These are phyloP conservation scores for Macaranga tanarius DNA, from an alignment of 441 rosid species.

Conservation along the genomic window DNA sequence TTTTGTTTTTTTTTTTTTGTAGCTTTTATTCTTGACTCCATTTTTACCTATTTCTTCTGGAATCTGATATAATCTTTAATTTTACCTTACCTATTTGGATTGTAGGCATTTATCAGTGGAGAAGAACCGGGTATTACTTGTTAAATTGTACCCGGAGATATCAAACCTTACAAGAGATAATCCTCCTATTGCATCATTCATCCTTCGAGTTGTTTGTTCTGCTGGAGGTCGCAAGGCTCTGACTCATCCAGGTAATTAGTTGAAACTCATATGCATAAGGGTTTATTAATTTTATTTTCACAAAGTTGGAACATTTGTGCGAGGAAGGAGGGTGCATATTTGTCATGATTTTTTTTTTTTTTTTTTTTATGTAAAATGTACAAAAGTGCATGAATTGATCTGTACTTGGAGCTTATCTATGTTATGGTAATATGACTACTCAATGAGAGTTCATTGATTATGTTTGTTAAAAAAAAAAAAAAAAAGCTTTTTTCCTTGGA, in stretches of 20 bases:
- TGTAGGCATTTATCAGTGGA: constrained; percentile 86
- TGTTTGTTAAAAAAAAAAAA: not conserved
- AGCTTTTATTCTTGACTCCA: no score
- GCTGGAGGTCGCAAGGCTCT: constrained; percentile 66
- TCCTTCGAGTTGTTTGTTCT: constrained; percentile 62
- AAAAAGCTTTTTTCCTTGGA: not conserved
- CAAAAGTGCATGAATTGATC: no score
- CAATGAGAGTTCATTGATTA: no score
- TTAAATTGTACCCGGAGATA: constrained; percentile 76
- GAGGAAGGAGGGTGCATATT: no score
- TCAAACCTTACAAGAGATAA: constrained; percentile 67
- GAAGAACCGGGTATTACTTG: constrained; percentile 62
- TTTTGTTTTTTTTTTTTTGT: not conserved
- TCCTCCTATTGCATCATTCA: constrained; percentile 87
- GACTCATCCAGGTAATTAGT: constrained; percentile 69
- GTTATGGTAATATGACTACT: not conserved
- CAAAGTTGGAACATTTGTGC: no score
- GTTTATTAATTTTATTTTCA: no score
- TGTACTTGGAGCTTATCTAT: not conserved
- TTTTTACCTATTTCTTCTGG: not conserved
- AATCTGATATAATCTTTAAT: not conserved
- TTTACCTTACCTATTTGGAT: constrained; percentile 18
- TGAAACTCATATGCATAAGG: not conserved
- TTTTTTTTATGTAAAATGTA: no score
- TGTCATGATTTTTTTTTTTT: no score